Conservation (phyloP, 306 rosid species). For the Begonia fuchsioides region DNA sequence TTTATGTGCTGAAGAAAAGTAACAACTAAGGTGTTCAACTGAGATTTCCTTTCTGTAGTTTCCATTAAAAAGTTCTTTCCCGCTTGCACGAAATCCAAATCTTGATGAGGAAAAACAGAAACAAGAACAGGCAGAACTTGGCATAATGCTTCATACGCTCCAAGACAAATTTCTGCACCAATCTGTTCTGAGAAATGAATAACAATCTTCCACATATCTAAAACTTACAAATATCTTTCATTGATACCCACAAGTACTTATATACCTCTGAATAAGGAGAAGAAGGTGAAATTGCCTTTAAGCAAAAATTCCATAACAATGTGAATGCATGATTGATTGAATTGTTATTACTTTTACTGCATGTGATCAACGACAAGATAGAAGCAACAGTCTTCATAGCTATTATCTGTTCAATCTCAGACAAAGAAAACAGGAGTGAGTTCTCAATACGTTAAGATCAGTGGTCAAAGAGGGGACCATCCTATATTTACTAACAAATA, state of each 20-base stretch:
- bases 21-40: slow-evolving; percentile 43
- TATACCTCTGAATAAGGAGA: slow-evolving; percentile 60
- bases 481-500: no score
- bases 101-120: slow-evolving; percentile 30
- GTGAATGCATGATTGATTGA: slow-evolving; percentile 29
- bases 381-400: slow-evolving; percentile 61
- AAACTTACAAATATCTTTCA: slow-evolving; percentile 6
- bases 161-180: slow-evolving; percentile 72
- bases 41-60: slow-evolving; percentile 30
- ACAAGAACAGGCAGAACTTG: slow-evolving; percentile 45
- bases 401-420: slow-evolving; percentile 33
- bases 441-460: no score
- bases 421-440: slow-evolving; percentile 7
- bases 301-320: slow-evolving; percentile 64
- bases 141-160: slow-evolving; percentile 70
- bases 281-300: slow-evolving; percentile 43
- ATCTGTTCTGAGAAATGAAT: slow-evolving; percentile 31
- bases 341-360: slow-evolving; percentile 19
- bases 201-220: neutral
- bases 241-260: slow-evolving; percentile 12
- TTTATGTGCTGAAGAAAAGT: slow-evolving; percentile 50
- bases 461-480: no score
- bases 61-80: slow-evolving; percentile 15
- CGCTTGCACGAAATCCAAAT: slow-evolving; percentile 22
- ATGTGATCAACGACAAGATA: slow-evolving; percentile 44